Evolutionary conservation across 768 basidiomycete genomes (phyloP), one percentile per base, ranked within the genome.

Genomic region (Tricholoma hemisulphureum): DNA sequence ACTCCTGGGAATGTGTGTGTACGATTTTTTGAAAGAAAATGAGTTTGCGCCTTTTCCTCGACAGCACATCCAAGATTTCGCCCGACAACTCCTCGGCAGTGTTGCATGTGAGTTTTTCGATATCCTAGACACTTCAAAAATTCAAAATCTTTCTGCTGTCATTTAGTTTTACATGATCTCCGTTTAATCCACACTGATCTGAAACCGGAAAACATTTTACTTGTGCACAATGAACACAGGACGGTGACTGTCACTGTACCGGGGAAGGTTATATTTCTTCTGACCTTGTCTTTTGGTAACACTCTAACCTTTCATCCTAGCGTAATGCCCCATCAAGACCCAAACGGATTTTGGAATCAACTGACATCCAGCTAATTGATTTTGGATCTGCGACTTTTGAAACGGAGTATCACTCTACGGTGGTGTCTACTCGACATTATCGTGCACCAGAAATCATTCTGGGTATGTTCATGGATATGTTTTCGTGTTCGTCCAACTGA

Each of bases 311-410:
- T 59, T 32, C 48, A 53, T 43, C 50, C 21, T 63, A 91, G 89
- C 85, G 88, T 32, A 84, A 82, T 61, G 80, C 83, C 31, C 82
- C 82, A 52, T 75, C 87, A 23, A 85, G 86, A 67, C 75, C 81
- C 14, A 93, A 93, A 71, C 83, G 87, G 58, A 84, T 97, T 59
- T 78, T 99, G 57, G 80, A 85, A 55, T 89, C 88, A 41, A 96
- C 94, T 3, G 92, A 94, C 50, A 98, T 99, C 61, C 91, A 90
- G 37, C 80, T 99, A 41, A 99, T 98, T 70, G 97, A 99, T 73
- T 99, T 99, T 73, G 97, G 97, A 55, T 96, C 93, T 37, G 97
- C 97, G 2, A 99, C 97, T 2, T 98, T 98, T 65, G 92, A 98
- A 68, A 85, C 91, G 66, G 97, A 99, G 72, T 98, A 98, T 71